Evolutionary conservation across 2,329 filamentous ascomycete species (phyloP).

Genomic region (Thelonectria olida): DNA sequence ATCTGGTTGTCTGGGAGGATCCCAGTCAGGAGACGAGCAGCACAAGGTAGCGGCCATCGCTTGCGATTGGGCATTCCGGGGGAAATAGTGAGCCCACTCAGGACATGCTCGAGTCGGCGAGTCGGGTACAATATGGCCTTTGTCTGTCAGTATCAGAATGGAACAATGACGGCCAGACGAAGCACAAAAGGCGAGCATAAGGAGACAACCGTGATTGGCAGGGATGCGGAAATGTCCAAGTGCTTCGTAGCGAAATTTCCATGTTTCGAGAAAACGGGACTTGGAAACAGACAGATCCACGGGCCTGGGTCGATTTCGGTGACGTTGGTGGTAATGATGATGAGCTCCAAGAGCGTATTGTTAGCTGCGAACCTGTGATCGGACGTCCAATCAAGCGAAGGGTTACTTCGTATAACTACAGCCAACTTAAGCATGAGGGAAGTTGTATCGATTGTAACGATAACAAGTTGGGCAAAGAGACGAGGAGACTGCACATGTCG

Average conservation of each 20-base stretch:
- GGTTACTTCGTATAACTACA: too few relatives aligned
- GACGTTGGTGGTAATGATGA: not conserved
- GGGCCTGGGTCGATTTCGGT: not conserved
- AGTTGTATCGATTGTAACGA: too few relatives aligned
- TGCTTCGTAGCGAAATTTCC: not conserved
- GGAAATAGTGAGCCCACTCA: conserved; percentile 12
- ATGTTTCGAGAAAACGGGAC: not conserved
- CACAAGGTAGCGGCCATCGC: conserved; percentile 18
- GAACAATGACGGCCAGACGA: not conserved
- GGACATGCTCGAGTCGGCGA: conserved; percentile 3
- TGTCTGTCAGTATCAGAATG: conserved; percentile 1
- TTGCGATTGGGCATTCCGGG: conserved; percentile 6
- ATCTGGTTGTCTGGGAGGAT: conserved; percentile 21
- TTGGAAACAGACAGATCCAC: not conserved
- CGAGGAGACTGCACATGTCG: not conserved
- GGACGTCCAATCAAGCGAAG: too few relatives aligned
- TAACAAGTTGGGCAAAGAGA: not conserved
- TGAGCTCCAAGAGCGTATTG: too few relatives aligned
- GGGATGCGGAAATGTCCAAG: not conserved
- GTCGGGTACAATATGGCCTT: not conserved
- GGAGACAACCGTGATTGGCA: not conserved
- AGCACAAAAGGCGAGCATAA: not conserved
- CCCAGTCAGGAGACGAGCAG: conserved; percentile 36
- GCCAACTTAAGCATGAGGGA: not conserved
- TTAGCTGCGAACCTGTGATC: too few relatives aligned